Evolutionary conservation across 495 filamentous ascomycete genomes (phyloP), one percentile per base, ranked within the genome.

Genomic region (Trichocladium antarcticum): DNA sequence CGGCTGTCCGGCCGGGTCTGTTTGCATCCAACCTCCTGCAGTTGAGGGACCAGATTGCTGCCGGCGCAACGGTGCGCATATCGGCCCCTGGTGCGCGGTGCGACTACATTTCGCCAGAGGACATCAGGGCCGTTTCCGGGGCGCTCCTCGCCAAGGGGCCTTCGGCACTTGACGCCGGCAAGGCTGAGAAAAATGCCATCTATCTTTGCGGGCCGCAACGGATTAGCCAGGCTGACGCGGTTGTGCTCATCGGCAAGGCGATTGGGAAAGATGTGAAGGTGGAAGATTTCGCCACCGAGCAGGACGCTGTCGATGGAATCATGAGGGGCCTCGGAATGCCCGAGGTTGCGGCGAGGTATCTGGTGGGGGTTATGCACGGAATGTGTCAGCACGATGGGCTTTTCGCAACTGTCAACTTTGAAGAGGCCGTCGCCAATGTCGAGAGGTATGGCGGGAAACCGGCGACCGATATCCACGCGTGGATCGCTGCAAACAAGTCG

Each of bases 121-220:
- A 59, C 36, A 53, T 59, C 9, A 54, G 57, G 10, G 10, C 17
- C 19, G 57, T 53, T 0, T 14, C 8, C n/a, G 54, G 47, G 1
- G 14, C 6, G 1, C 3, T 56, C 6, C 17, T 56, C 5, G 57
- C 29, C 1, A 14, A 28, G 15, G 46, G 38, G 10, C 9, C 14
- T 1, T 9, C 5, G n/a, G 22, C 27, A 8, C 24, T 27, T 27
- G 24, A 27, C 12, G 29, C 24, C 14, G 37, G 37, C 12, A 28
- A 16, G 24, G 38, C 11, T n/a, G 20, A 9, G 1, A 39, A 15
- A 12, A 46, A 7, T 15, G 24, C 11, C 6, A 15, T 55, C 1
- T 14, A 6, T 0, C 6, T 55, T 12, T 15, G 10, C 7, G 56
- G 52, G 24, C 52, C 52, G 17, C 15, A 53, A 32, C 5, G 52